Base-by-base conservation (phyloP, 2,329 filamentous ascomycete species). In the Lomentospora prolificans region DNA sequence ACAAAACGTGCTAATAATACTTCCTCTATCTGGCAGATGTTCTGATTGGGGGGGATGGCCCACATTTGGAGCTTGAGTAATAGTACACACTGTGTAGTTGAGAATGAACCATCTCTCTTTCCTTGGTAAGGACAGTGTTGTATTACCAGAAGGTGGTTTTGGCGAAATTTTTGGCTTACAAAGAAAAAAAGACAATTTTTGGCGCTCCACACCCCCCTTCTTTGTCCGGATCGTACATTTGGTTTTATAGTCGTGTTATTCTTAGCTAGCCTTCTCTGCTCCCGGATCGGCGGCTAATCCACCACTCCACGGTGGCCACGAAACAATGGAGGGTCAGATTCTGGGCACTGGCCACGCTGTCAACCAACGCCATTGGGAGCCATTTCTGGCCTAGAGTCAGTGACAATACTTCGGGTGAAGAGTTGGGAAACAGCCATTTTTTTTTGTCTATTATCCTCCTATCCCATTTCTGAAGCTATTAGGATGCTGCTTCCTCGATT, bases 201-300 rank as follows among this genome's bases (percentile, higher is more conserved):
- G 17, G 10, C 14, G 14, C 24, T 50, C 24, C 48, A 10, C 4
- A 30, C 24, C 48, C 10, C 25, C n/a, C 48, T 31, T 51, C 22
- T 22, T 19, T 22, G 17, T 46, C n/a, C 28, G 33, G 33, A 8
- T 24, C 51, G 22, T n/a, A n/a, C n/a, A n/a, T n/a, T n/a, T n/a
- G n/a, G n/a, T n/a, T n/a, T n/a, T 53, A 53, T 53, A 12, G 36
- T 27, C 7, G 22, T 28, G 25, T 31, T 51, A 30, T 31, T 22
- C 24, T 22, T 17, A 10, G 39, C 41, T 33, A 17, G 30, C 24
- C 41, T 48, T 36, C 41, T 25, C 19, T 19, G 28, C 31, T 48
- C n/a, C 31, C 19, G 53, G 41, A 55, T 55, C 53, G 53, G 53
- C 53, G 53, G 25, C 41, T 55, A 55, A 55, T 55, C 28, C 53